phyloP scores from a whole-genome alignment of 2,329 filamentous ascomycete species.

The Lomentospora prolificans region DNA sequence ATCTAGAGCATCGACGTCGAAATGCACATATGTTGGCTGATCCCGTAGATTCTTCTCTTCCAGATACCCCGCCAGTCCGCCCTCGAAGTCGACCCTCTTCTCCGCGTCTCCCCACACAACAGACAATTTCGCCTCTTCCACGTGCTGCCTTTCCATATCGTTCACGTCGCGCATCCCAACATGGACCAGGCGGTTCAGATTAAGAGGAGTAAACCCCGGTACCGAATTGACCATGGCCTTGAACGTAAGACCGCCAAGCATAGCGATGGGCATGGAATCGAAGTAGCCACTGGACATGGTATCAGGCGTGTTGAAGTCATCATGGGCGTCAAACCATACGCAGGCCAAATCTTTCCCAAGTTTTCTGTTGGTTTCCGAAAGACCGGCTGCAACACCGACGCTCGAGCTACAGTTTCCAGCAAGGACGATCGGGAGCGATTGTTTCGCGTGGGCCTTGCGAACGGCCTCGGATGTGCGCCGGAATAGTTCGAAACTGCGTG shows the following conservation, averaged over 20 bases:
- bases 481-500: slow-evolving; percentile 27
- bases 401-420: slow-evolving; percentile 28
- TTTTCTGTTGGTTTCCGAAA: slow-evolving; percentile 12
- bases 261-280: slow-evolving; percentile 20
- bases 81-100: slow-evolving; percentile 13
- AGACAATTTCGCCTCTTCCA: slow-evolving; percentile 20
- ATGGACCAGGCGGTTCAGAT: slow-evolving; percentile 14
- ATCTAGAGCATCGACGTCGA: slow-evolving; percentile 26
- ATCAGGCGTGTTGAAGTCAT: slow-evolving; percentile 25
- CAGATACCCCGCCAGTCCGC: slow-evolving; percentile 9
- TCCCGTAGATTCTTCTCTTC: slow-evolving; percentile 8
- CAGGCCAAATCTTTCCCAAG: slow-evolving; percentile 18
- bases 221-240: slow-evolving; percentile 14
- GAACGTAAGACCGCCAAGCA: slow-evolving; percentile 18
- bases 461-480: slow-evolving; percentile 25
- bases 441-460: slow-evolving; percentile 14
- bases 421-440: slow-evolving; percentile 27
- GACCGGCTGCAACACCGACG: slow-evolving; percentile 25
- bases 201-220: slow-evolving; percentile 15
- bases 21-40: slow-evolving; percentile 20
- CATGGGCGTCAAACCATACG: slow-evolving; percentile 33
- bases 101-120: slow-evolving; percentile 19
- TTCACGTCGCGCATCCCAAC: slow-evolving; percentile 20
- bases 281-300: slow-evolving; percentile 17
- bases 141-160: slow-evolving; percentile 19